Conservation (phyloP, 179 eudicot genomes). For the Drosera spatulata region DNA sequence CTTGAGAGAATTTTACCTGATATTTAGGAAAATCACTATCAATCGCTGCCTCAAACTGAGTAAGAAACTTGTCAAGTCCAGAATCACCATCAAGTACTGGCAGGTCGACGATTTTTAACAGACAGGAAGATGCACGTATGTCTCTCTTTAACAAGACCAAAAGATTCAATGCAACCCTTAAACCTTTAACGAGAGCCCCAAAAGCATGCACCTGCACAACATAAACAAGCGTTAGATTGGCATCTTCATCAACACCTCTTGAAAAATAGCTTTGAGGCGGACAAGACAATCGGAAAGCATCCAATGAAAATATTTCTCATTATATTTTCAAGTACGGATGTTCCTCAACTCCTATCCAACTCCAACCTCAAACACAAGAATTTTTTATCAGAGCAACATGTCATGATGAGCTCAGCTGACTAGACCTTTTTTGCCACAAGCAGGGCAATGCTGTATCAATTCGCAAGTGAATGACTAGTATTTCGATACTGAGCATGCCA, state of each 20-base stretch:
- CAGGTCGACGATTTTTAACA: constrained; percentile 45
- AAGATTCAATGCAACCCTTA: constrained; percentile 62
- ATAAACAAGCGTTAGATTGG: constrained; percentile 2
- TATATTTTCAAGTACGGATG: no score
- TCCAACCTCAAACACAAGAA: no score
- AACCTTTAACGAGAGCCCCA: constrained; percentile 80
- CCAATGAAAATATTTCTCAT: no score
- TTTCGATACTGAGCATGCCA: background rate
- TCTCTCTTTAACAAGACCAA: constrained; percentile 43
- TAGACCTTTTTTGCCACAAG: no score
- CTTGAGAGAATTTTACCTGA: constrained; percentile 44
- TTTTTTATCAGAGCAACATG: no score
- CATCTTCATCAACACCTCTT: background rate
- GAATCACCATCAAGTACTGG: constrained; percentile 51
- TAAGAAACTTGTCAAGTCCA: constrained; percentile 67
- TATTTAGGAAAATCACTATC: constrained; percentile 87
- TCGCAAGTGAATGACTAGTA: no score
- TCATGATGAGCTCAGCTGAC: no score
- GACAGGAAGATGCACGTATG: constrained; percentile 29
- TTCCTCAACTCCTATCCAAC: no score
- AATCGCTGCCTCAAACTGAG: constrained; percentile 88
- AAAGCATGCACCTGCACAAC: constrained; percentile 68
- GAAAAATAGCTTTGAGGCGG: no score
- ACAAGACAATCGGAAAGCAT: no score
- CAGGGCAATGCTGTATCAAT: no score